Percentiles rank a stretch among this genome's conserved stretches.
These are phyloP conservation scores for Pyrenochaeta sp. DNA, from an alignment of 2,329 filamentous ascomycete species.

Conservation along the genomic window DNA sequence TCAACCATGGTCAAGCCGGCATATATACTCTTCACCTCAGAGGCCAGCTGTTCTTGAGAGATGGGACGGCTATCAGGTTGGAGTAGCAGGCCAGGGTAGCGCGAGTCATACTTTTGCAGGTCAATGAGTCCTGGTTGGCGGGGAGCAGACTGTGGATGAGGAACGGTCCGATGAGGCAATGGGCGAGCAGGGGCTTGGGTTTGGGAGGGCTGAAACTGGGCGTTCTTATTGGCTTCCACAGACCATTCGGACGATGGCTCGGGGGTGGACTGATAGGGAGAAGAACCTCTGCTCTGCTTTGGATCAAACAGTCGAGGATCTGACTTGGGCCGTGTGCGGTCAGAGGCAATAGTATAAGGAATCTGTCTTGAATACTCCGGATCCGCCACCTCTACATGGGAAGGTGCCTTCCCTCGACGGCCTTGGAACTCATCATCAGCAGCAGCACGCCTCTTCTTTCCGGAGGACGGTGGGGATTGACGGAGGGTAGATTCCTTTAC, in stretches of 20 bases:
- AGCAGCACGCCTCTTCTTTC: constrained; percentile 40
- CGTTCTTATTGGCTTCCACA: constrained; percentile 26
- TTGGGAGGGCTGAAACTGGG: constrained; percentile 21
- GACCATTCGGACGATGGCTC: constrained; percentile 35
- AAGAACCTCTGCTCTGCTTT: constrained; percentile 21
- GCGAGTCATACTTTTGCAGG: constrained; percentile 35
- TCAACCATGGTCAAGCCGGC: constrained; percentile 86
- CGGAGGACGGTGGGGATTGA: constrained; percentile 30
- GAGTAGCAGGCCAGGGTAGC: constrained; percentile 53
- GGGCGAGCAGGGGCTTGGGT: constrained; percentile 18
- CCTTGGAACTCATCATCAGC: constrained; percentile 34
- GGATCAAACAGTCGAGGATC: constrained; percentile 32
- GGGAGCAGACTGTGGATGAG: constrained; percentile 14
- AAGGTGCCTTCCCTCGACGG: constrained; percentile 32
- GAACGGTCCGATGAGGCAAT: constrained; percentile 17
- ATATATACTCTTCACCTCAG: constrained; percentile 85
- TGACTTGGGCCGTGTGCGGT: constrained; percentile 23
- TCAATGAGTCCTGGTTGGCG: constrained; percentile 46
- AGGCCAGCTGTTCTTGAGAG: constrained; percentile 77
- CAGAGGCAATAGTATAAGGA: constrained; percentile 17
- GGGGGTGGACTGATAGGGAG: constrained; percentile 27
- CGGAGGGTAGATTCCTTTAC: constrained; percentile 23
- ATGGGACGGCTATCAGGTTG: constrained; percentile 74
- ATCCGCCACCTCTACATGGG: constrained; percentile 32
- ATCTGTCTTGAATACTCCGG: constrained; percentile 35